Percentiles rank a stretch among this genome's conserved stretches.
phyloP scores from a whole-genome alignment of 2,329 filamentous ascomycete species.

The Neofusicoccum sp. region DNA sequence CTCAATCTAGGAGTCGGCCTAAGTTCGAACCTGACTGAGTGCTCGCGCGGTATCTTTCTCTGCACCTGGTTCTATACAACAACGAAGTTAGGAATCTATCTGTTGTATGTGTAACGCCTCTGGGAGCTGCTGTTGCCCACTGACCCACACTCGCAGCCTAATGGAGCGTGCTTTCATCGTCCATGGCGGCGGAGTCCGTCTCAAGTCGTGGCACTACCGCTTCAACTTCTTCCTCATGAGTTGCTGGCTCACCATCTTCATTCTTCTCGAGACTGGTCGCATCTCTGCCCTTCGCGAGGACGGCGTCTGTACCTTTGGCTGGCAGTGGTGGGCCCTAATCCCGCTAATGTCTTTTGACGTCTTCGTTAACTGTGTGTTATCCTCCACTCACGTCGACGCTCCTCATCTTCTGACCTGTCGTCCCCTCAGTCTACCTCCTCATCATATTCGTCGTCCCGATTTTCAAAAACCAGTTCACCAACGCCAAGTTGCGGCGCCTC shows the following conservation, averaged over 20 bases:
- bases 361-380: background rate
- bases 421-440: background rate
- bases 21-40: background rate
- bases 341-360: slow-evolving; percentile 5
- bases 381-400: background rate
- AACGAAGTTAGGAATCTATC: background rate
- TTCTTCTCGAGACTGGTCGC: background rate
- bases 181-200: background rate
- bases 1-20: background rate
- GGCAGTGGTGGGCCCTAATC: slow-evolving; percentile 6
- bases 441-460: background rate
- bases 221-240: slow-evolving; percentile 5
- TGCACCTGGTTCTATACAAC: slow-evolving; percentile 8
- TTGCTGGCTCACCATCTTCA: background rate
- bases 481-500: background rate
- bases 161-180: slow-evolving; percentile 8
- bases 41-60: background rate
- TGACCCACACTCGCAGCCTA: background rate
- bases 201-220: background rate
- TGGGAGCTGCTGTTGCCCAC: too few relatives aligned
- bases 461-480: background rate
- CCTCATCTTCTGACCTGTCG: background rate
- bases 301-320: slow-evolving; percentile 2
- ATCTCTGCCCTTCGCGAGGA: background rate
- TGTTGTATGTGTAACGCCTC: background rate